Base-by-base conservation (phyloP, 1,139 yeast genomes). In the Suhomyces atakaporum region DNA sequence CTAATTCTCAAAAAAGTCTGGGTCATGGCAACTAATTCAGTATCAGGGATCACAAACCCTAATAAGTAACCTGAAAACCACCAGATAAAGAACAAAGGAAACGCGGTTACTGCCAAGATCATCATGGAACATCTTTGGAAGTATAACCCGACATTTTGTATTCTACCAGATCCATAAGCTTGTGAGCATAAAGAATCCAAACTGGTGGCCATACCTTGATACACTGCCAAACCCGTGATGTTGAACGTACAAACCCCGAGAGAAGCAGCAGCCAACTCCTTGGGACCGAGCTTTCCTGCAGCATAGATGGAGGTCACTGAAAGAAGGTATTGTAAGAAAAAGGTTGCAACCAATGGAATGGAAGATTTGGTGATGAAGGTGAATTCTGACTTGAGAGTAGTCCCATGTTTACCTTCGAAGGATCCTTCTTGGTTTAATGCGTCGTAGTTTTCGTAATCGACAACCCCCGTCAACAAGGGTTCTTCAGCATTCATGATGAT, bases 121-220 rank as follows among this genome's bases (percentile, higher is more conserved):
- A 50, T 46, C 36, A 39, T 30, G 9, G 51, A 46, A 35, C 75
- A 66, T 37, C 63, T 51, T 38, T 65, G 67, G 42, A 59, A 64
- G 43, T 65, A 65, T 10, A 60, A 42, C 0, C 73, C 73, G 28
- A 68, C 72, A 39, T 54, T 51, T 13, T 48, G 42, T 35, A 50
- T 60, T 38, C 60, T 50, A 19, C 53, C 54, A 12, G 66, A 64
- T 12, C 74, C 73, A 39, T 46, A 65, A 2, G 73, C 70, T 24
- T 65, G 67, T 2, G 72, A 59, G 33, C 71, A 69, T 13, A 69
- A 51, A 3, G 73, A 61, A 44, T 70, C 76, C 44, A 70, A 49
- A 21, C 68, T 54, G 5, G 75, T 68, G 14, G 75, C 59, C 56
- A 69, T 68, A 3, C 75, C 75, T 42, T 66, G 68, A 34, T 66